Base-by-base conservation (phyloP, 345 rosid genomes). In the Linum tenue region DNA sequence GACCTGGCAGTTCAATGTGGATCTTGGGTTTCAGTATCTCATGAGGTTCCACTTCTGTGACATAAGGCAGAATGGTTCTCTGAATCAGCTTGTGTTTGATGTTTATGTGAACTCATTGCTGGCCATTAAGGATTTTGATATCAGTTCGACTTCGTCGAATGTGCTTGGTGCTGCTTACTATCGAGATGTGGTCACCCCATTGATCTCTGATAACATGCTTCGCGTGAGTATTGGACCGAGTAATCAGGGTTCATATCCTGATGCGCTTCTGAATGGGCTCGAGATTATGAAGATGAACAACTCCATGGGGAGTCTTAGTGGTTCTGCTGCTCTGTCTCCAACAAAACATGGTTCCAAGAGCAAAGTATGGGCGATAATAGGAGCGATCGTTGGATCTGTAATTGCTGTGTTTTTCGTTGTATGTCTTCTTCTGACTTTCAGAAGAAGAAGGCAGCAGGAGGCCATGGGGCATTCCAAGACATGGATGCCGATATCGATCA, bases 41-140 rank as follows among this genome's bases (percentile, higher is more conserved):
- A 71, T 89, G 62, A 80, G 98, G 77, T 84, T 90, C 72, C 97
- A 92, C 77, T 84, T 89, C 74, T 92, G 98, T 55, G 97, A 92
- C 70, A 83, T 92, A 58, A 77, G 82, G 60, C 87, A 89, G 48
- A 0, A 8, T 0, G 43, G 10, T 4, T 7, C 68, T 31, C 74
- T 82, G 42, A 80, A 92, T 67, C 6, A 73, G 73, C 91, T 92
- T 58, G 87, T 87, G 77, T 92, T 92, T 73, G 77, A 85, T 77
- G 83, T 89, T 53, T 89, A 71, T 65, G 74, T 89, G 7, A 89
- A 87, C 73, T 79, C 91, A 5, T 68, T 74, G 65, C 12, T 63
- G 59, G 88, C 76, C 63, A 67, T 39, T 5, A 59, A 39, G 56
- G 73, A 77, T 69, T 71, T 85, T 38, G 96, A 92, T 76, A 77